These are phyloP conservation scores for Dryas drummondii DNA, from an alignment of 306 rosid genomes.

Conservation along the genomic window DNA sequence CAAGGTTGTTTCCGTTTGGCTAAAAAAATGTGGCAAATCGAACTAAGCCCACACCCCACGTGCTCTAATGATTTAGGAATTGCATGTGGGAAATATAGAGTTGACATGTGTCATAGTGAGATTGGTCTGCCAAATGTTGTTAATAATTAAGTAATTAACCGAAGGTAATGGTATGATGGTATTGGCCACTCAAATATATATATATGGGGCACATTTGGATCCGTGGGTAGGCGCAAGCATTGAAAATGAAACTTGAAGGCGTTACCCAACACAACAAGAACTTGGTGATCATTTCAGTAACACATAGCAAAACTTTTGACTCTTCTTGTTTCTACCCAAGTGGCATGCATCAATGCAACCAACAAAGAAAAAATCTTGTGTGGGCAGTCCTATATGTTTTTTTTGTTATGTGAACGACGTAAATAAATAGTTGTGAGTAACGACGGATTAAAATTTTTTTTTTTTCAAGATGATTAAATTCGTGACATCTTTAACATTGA, in stretches of 20 bases:
- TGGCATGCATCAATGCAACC: not conserved
- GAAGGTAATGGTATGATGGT: slow-evolving; percentile 7
- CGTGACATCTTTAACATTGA: too few relatives aligned
- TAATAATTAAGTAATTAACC: not conserved
- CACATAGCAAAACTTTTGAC: not conserved
- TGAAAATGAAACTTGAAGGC: slow-evolving; percentile 19
- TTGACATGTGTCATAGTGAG: not conserved
- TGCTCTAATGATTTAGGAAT: too few relatives aligned
- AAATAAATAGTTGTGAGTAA: not conserved
- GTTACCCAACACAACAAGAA: slow-evolving; percentile 16
- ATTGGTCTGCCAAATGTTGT: slow-evolving; percentile 33
- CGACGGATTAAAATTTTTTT: too few relatives aligned
- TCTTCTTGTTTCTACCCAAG: slow-evolving; percentile 5
- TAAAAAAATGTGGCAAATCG: too few relatives aligned
- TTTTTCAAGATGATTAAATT: too few relatives aligned
- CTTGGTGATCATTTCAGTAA: not conserved
- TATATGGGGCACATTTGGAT: not conserved
- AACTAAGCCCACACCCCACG: too few relatives aligned
- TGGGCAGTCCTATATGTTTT: not conserved
- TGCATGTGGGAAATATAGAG: too few relatives aligned
- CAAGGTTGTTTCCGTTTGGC: too few relatives aligned
- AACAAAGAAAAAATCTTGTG: not conserved
- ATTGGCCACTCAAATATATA: slow-evolving; percentile 6
- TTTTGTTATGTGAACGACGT: not conserved
- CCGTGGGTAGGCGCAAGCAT: not conserved